Evolutionary conservation across 1,284 basidiomycete genomes (phyloP).

Genomic region (Entoloma clypeatum): DNA sequence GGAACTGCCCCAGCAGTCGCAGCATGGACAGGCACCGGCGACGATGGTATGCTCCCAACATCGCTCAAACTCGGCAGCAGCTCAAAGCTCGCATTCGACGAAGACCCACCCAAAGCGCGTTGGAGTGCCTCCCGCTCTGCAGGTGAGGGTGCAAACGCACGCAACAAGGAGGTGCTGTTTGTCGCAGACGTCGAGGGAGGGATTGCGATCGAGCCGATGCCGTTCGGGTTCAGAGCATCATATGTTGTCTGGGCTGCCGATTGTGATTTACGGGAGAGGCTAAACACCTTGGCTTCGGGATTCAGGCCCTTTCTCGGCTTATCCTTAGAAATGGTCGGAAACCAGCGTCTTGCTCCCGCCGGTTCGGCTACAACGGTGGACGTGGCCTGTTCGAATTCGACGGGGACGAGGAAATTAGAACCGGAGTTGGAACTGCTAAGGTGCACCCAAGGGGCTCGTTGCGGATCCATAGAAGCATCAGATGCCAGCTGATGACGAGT

Average conservation of each 20-base stretch:
- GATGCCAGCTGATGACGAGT: conserved; percentile 12
- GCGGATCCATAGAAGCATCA: conserved; percentile 28
- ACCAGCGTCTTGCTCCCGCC: conserved; percentile 44
- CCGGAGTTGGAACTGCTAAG: conserved; percentile 42
- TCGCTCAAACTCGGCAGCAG: conserved; percentile 68
- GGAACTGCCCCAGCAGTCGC: conserved; percentile 28
- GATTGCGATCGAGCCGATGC: conserved; percentile 37
- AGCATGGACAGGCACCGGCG: conserved; percentile 48
- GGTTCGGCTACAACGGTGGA: conserved; percentile 21
- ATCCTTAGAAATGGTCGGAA: conserved; percentile 40
- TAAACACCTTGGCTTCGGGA: conserved; percentile 83
- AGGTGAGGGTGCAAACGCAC: conserved; percentile 78
- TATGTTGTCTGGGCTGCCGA: conserved; percentile 27
- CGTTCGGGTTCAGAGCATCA: conserved; percentile 57
- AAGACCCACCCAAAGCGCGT: conserved; percentile 63
- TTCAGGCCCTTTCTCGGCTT: conserved; percentile 66
- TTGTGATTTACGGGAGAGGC: conserved; percentile 37
- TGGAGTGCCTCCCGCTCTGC: conserved; percentile 77
- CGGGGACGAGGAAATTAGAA: conserved; percentile 17
- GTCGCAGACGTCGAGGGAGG: conserved; percentile 40
- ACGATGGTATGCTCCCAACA: conserved; percentile 62
- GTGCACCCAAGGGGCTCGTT: conserved; percentile 32
- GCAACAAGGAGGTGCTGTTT: conserved; percentile 54
- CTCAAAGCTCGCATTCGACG: conserved; percentile 68
- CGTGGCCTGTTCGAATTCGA: conserved; percentile 18